A percentile compares a stretch with the other conserved stretches of the same genome.
Evolutionary conservation across 768 basidiomycete species (phyloP).

Genomic region (Naganishia vishniacii): DNA sequence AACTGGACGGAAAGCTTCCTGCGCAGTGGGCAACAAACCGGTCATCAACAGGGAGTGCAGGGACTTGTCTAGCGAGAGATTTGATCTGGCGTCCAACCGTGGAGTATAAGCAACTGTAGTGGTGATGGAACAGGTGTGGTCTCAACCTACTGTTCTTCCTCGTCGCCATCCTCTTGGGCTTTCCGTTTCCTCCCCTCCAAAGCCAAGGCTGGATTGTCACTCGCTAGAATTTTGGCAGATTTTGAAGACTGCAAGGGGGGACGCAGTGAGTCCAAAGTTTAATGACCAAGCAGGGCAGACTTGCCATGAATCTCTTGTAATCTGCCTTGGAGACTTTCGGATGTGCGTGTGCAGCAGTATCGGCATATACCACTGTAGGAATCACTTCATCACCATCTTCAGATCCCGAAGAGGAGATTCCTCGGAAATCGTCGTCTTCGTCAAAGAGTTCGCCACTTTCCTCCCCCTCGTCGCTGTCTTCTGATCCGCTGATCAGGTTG

Average conservation of each 20-base stretch:
- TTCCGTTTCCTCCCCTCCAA: slow-evolving; percentile 25
- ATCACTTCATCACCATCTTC: slow-evolving; percentile 30
- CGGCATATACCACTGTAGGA: slow-evolving; percentile 45
- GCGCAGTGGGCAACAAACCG: slow-evolving; percentile 37
- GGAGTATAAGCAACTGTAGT: background rate
- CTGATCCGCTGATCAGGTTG: background rate
- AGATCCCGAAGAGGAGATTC: slow-evolving; percentile 23
- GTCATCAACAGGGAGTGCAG: slow-evolving; percentile 46
- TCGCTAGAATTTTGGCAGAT: slow-evolving; percentile 46
- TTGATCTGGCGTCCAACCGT: slow-evolving; percentile 36
- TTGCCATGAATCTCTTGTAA: slow-evolving; percentile 47
- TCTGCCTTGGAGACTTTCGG: slow-evolving; percentile 35
- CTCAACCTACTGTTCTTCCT: slow-evolving; percentile 36
- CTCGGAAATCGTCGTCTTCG: slow-evolving; percentile 27
- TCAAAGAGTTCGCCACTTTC: slow-evolving; percentile 23
- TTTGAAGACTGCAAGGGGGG: slow-evolving; percentile 32
- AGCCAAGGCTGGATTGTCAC: slow-evolving; percentile 28
- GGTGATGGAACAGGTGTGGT: too few species aligned
- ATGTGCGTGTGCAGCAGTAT: slow-evolving; percentile 19
- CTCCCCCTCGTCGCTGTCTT: slow-evolving; percentile 2
- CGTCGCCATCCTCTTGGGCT: slow-evolving; percentile 32
- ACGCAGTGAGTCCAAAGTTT: background rate
- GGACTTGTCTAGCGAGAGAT: slow-evolving; percentile 46
- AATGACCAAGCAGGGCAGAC: background rate
- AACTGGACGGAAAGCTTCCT: slow-evolving; percentile 33